Evolutionary conservation across 2,329 filamentous ascomycete species (phyloP).

Genomic region (Tolypocladium paradoxum): DNA sequence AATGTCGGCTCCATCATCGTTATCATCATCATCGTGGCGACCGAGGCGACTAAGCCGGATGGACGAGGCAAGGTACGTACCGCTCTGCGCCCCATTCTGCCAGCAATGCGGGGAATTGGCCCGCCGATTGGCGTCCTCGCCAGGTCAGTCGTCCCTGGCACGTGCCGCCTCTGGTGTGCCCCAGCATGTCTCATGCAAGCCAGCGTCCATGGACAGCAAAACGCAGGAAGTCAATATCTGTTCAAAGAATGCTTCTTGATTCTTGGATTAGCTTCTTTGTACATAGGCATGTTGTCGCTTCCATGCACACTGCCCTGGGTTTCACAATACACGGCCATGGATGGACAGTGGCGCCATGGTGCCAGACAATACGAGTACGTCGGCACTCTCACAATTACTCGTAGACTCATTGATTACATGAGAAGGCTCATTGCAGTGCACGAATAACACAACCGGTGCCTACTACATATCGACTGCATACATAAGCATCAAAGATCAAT

Average conservation of each 20-base stretch:
- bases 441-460: not conserved
- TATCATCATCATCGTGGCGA: not conserved
- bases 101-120: not conserved
- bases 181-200: not conserved
- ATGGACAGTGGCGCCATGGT: not conserved
- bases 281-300: not conserved
- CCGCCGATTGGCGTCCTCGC: not conserved
- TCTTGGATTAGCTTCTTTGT: not conserved
- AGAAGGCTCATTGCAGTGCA: not conserved
- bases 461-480: no score
- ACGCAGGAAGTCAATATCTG: not conserved
- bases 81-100: not conserved
- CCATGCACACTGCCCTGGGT: no score
- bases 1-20: not conserved
- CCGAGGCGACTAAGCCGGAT: not conserved
- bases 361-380: not conserved
- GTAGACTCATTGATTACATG: not conserved
- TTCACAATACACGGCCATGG: not conserved
- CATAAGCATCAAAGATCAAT: not conserved
- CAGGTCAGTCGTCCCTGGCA: conserved; percentile 1
- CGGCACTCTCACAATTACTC: not conserved
- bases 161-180: not conserved
- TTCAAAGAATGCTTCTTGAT: not conserved
- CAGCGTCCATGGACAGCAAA: not conserved
- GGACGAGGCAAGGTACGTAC: not conserved